Percentiles rank a stretch among this genome's conserved stretches.
Conservation (phyloP, 345 rosid genomes). For the Aquilaria sinensis region DNA sequence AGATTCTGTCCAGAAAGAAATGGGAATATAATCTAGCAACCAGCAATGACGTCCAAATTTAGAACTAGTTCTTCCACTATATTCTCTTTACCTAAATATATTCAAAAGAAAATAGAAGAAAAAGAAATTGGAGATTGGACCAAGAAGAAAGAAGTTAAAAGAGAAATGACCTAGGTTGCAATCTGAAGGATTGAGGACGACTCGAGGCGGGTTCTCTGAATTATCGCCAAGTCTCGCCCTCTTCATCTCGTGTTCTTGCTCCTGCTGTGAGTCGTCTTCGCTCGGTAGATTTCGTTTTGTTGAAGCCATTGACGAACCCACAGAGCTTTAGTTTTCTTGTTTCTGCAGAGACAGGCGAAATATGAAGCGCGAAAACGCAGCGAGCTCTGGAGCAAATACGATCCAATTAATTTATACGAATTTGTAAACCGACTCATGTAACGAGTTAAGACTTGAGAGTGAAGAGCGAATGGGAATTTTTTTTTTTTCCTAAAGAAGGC, state of each 20-base stretch:
- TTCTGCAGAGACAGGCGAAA: no score
- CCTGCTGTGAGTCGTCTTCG: neutral
- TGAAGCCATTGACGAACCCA: constrained; percentile 11
- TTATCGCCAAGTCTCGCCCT: constrained; percentile 6
- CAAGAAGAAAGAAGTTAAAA: neutral
- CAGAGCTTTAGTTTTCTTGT: no score
- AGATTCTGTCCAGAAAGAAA: neutral
- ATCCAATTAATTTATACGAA: no score
- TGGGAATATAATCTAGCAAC: no score
- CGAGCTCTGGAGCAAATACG: no score
- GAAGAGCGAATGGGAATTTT: no score
- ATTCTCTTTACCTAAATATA: no score
- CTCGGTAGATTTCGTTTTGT: constrained; percentile 10
- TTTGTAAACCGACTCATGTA: no score
- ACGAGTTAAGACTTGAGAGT: no score
- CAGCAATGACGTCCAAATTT: neutral
- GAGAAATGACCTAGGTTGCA: constrained; percentile 20
- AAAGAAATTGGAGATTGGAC: neutral
- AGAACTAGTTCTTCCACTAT: neutral
- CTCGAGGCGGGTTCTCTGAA: constrained; percentile 8
- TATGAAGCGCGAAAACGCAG: no score
- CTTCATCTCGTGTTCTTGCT: constrained; percentile 8
- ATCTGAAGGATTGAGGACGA: constrained; percentile 28
- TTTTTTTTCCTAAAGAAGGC: no score
- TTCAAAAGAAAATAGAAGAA: neutral